Base-by-base conservation (phyloP, 2,329 filamentous ascomycete genomes). In the Claviceps maximensis region DNA sequence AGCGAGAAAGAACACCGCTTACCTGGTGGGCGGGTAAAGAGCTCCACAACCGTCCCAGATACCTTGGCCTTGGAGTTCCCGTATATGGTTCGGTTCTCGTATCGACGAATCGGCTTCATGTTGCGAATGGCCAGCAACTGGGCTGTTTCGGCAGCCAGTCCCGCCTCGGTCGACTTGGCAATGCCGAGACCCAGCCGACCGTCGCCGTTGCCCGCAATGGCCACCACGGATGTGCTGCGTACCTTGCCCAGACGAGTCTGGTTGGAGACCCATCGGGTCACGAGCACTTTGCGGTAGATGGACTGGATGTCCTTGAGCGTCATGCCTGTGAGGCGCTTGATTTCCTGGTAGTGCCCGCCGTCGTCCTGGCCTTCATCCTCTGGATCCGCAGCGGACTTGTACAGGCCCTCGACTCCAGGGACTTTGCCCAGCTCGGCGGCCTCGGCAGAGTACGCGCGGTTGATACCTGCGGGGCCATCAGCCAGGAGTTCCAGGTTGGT, bases 171-270 rank as follows among this genome's bases (percentile, higher is more conserved):
- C 10, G 86, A 85, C 75, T 97, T 98, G 61, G 87, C 90, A 70
- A 91, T 86, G 53, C 93, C 93, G 55, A 97, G 77, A 12, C 93
- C 93, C 33, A 98, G 70, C 62, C 91, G 78, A 17, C 93, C 93
- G 59, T 93, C 79, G 54, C 82, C 79, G 69, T 97, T 95, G 51
- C 93, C 93, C 6, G 89, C 90, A 60, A 96, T 83, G 42, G 83
- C 83, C 56, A 97, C 72, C 61, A 82, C 76, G 62, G 91, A 94
- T 42, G 77, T 62, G 67, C 84, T 87, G 60, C 78, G 77, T 55
- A 98, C 84, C 77, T 97, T 98, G 66, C 93, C 93, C 70, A 98
- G 82, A 74, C 91, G 87, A 23, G 93, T 97, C 77, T 97, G 91
- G 71, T 98, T 97, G 58, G 80, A 75, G 55, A 98, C 93, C 42